Percentiles rank a stretch among this genome's conserved stretches.
Conservation (phyloP, 192 early-diverging fungal genomes). For the Funneliformis geosporum region DNA sequence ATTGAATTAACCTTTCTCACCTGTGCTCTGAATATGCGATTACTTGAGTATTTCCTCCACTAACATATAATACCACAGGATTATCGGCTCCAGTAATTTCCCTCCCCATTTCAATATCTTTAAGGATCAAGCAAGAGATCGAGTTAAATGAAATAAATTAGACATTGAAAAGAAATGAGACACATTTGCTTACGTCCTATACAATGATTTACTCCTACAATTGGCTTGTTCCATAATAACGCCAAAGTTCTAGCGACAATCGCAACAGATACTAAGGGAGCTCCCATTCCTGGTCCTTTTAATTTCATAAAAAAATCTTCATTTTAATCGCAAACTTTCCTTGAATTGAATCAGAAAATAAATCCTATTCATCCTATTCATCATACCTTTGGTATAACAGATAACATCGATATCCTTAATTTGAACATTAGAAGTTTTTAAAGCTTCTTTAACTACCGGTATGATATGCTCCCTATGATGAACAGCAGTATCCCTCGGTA, state of each 20-base stretch:
- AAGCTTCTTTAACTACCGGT: constrained; percentile 70
- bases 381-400: constrained; percentile 89
- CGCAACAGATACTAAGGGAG: constrained; percentile 89
- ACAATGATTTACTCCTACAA: constrained; percentile 98
- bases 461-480: constrained; percentile 87
- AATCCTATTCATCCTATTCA: neutral
- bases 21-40: constrained; percentile 94
- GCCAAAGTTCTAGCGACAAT: constrained; percentile 91
- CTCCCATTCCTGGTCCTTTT: constrained; percentile 95
- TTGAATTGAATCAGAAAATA: neutral
- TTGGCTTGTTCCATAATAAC: constrained; percentile 87
- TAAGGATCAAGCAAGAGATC: neutral
- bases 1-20: constrained; percentile 35
- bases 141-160: neutral
- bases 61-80: constrained; percentile 96
- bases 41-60: constrained; percentile 98
- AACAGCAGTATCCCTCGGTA: constrained; percentile 89
- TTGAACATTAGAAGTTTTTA: constrained; percentile 73
- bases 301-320: neutral
- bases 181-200: constrained; percentile 71
- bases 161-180: neutral
- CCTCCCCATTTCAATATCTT: constrained; percentile 98
- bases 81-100: constrained; percentile 93
- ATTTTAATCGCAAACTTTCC: neutral
- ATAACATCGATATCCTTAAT: constrained; percentile 84